Evolutionary conservation across 108 stramenopile genomes (phyloP), one percentile per base, ranked within the genome.

Genomic region (Pseudonitzschia pungens): DNA sequence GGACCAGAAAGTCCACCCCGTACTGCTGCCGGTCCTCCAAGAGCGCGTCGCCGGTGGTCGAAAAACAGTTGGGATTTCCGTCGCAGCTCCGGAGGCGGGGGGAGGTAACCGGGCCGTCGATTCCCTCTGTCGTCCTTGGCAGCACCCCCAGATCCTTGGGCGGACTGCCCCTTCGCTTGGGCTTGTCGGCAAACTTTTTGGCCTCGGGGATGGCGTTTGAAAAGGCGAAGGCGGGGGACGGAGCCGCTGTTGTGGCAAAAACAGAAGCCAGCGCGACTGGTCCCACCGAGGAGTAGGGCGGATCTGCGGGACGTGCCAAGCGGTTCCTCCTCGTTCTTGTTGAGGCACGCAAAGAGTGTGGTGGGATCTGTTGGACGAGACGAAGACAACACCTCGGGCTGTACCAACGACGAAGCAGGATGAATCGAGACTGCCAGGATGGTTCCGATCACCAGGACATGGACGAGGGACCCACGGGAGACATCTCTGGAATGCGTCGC

Each of bases 61-160:
- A 90, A 71, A 96, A 96, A 56, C 95, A 96, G 56, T 96, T 93
- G 15, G 95, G 94, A 71, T 86, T 85, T 0, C 86, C 87, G 20
- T 84, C 86, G 60, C 88, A 89, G 4, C 58, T 72, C 42, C 85
- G 83, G 8, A 89, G 71, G 36, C 60, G 60, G n/a, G 60, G 60
- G 2, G 60, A 62, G 0, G 60, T 62, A 0, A 33, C 85, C 14
- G 70, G 82, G 68, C 86, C 72, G 58, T 89, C 86, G 53, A 71
- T 82, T 71, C 14, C 84, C 82, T 29, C 72, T 72, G 75, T 84
- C 76, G 67, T 87, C 45, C 90, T 76, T 4, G 31, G 73, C 2
- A 67, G 67, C 3, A 95, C 80, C 12, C 94, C 94, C 0, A 95
- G 80, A 68, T 87, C 92, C 33, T 80, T 87, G 9, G 91, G 90